These are phyloP conservation scores for Podospora tetraspora DNA, from an alignment of 495 filamentous ascomycete species.

Conservation along the genomic window DNA sequence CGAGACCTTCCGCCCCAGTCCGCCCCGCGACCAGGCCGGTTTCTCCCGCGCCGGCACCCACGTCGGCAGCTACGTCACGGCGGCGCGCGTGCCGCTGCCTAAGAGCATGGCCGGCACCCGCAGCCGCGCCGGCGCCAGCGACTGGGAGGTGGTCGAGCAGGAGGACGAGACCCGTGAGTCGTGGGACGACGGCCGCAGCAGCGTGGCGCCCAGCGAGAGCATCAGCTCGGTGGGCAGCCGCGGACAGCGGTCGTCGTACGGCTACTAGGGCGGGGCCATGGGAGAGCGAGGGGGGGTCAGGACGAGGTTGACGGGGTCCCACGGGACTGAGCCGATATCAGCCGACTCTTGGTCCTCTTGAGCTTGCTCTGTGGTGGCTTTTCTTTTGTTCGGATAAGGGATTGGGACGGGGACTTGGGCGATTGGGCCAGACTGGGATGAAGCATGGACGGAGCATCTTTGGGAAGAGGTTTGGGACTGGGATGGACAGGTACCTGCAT, in stretches of 20 bases:
- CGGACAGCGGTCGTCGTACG: background rate
- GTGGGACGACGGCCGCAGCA: constrained; percentile 8
- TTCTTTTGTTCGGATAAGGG: background rate
- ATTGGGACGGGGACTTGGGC: background rate
- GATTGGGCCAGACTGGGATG: background rate
- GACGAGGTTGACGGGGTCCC: constrained; percentile 4
- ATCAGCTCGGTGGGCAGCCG: constrained; percentile 25
- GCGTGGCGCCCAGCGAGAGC: constrained; percentile 23
- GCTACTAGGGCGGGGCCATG: background rate
- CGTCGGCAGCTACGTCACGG: constrained; percentile 15
- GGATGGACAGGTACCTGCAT: background rate
- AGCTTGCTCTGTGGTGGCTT: background rate
- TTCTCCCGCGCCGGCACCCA: constrained; percentile 6
- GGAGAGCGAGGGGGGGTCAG: background rate
- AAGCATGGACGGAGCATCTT: background rate
- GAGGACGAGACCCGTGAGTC: background rate
- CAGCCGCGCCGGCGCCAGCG: background rate
- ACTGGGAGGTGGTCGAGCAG: constrained; percentile 16
- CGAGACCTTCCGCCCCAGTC: constrained; percentile 7
- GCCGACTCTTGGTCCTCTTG: background rate
- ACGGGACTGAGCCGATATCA: constrained; percentile 7
- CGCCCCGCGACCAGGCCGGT: constrained; percentile 10
- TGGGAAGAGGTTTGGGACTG: background rate
- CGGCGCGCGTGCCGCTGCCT: constrained; percentile 14
- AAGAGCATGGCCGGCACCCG: constrained; percentile 6